Evolutionary conservation across 345 rosid species (phyloP).

Genomic region (Syzygium aqueum): DNA sequence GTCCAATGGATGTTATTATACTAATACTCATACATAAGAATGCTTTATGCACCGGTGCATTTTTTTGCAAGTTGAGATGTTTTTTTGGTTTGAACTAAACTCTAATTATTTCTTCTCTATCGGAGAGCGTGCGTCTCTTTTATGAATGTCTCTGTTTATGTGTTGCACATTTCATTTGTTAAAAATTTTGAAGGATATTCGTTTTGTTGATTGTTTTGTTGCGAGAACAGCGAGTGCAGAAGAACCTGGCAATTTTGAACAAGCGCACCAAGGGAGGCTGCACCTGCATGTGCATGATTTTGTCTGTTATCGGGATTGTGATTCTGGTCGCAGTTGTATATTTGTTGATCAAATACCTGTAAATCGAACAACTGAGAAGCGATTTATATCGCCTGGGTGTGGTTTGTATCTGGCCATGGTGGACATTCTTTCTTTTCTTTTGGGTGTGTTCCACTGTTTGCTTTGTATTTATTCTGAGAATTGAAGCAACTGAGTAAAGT

Average conservation of each 20-base stretch:
- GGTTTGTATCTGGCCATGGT: neutral
- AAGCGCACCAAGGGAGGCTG: conserved; percentile 90
- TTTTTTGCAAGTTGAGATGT: neutral
- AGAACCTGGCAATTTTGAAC: conserved; percentile 80
- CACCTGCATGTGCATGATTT: conserved; percentile 81
- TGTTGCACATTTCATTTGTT: neutral
- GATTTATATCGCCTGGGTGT: neutral
- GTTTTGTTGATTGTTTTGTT: conserved; percentile 8
- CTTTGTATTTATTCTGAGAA: neutral
- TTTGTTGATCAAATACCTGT: conserved; percentile 69
- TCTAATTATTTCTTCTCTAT: neutral
- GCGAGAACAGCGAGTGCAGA: conserved; percentile 73
- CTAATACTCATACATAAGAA: neutral
- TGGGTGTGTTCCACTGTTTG: neutral
- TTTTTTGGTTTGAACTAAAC: neutral
- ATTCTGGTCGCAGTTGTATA: conserved; percentile 59
- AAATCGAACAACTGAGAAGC: conserved; percentile 2
- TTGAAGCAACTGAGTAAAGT: neutral
- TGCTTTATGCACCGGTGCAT: neutral
- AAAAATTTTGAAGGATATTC: neutral
- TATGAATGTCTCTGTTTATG: neutral
- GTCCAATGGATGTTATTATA: neutral
- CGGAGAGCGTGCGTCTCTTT: neutral
- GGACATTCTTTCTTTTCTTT: neutral
- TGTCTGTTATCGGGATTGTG: conserved; percentile 70